Percentiles rank a stretch among this genome's conserved stretches.
Evolutionary conservation across 148 eudicot species (phyloP).

Genomic region (Diospyros kaki): DNA sequence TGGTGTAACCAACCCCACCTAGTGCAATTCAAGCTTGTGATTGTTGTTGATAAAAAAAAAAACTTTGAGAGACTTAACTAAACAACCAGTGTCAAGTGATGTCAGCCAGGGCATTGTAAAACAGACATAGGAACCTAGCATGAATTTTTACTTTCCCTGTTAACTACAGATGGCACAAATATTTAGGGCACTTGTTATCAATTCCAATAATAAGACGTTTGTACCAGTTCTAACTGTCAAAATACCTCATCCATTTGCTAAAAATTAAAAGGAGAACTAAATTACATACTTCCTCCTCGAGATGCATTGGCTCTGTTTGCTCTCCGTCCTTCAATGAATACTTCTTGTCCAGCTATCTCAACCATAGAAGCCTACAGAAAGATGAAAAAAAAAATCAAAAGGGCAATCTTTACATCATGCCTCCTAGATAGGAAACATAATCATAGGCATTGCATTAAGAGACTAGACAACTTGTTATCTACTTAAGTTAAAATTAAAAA

Average conservation of each 20-base stretch:
- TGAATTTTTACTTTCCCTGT: too few species aligned
- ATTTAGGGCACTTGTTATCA: background rate
- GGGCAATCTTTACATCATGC: background rate
- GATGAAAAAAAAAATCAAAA: background rate
- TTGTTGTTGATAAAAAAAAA: too few species aligned
- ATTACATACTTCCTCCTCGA: constrained; percentile 26
- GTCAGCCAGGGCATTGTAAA: too few species aligned
- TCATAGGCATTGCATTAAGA: background rate
- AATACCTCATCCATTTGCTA: background rate
- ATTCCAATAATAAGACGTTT: background rate
- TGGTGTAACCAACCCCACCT: too few species aligned
- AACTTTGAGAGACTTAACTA: too few species aligned
- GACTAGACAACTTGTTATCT: background rate
- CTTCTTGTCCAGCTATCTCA: constrained; percentile 23
- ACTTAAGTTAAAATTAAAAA: background rate
- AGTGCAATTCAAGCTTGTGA: too few species aligned
- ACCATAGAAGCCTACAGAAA: constrained; percentile 18
- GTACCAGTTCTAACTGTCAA: background rate
- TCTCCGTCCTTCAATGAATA: constrained; percentile 23
- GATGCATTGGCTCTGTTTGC: constrained; percentile 13
- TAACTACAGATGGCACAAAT: too few species aligned
- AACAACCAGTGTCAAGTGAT: too few species aligned
- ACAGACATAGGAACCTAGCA: too few species aligned
- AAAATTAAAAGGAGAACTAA: background rate
- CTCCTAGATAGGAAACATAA: background rate